Conservation (phyloP, 768 basidiomycete species). For the Boletus rufocinnamomeus region DNA sequence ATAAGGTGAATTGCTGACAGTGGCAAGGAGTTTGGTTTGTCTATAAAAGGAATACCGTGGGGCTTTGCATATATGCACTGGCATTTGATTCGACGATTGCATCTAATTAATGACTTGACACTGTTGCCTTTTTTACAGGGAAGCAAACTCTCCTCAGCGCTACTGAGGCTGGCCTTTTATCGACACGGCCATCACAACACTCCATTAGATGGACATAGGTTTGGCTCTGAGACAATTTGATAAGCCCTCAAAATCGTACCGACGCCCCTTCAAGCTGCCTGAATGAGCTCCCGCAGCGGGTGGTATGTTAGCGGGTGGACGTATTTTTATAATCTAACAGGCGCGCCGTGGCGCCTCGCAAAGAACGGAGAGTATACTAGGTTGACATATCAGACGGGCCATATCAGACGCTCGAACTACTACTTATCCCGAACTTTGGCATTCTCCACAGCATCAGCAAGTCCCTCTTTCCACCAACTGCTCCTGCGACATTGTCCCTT, state of each 20-base stretch:
- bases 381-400: too few species aligned
- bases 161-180: background rate
- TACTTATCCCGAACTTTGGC: background rate
- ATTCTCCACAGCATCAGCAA: background rate
- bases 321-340: background rate
- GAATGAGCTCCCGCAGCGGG: background rate
- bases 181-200: background rate
- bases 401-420: too few species aligned
- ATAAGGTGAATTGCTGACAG: slow-evolving; percentile 1
- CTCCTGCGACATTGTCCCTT: background rate
- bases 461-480: background rate
- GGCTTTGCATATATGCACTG: too few species aligned
- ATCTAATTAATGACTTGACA: background rate
- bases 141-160: too few species aligned
- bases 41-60: slow-evolving; percentile 22
- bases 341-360: too few species aligned
- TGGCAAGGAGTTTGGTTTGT: background rate
- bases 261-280: background rate
- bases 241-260: background rate
- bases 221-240: background rate
- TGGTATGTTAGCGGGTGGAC: background rate
- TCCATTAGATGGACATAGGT: background rate
- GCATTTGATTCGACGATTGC: too few species aligned
- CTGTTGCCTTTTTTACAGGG: too few species aligned
- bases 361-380: too few species aligned